phyloP scores from a whole-genome alignment of 2,329 filamentous ascomycete genomes.

The Fusarium drepaniforme region DNA sequence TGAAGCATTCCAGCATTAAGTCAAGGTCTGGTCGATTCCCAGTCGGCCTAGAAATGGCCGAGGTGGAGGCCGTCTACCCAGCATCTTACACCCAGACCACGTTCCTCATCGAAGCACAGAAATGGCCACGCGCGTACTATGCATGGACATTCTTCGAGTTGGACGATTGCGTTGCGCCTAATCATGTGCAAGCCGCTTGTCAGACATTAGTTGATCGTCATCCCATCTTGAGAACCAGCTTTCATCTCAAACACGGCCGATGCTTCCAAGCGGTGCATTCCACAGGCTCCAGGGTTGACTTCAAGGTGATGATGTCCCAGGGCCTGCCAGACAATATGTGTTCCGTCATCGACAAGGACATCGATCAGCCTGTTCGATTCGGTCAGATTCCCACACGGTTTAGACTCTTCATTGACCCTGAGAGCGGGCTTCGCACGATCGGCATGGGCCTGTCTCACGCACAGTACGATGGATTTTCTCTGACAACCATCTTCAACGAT shows the following conservation, averaged over 20 bases:
- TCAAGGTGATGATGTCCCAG: background rate
- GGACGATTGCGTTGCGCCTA: background rate
- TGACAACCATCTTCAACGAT: background rate
- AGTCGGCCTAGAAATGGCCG: background rate
- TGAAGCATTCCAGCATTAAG: background rate
- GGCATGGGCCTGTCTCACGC: background rate
- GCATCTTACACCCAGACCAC: background rate
- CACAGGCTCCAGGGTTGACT: background rate
- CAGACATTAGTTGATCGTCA: background rate
- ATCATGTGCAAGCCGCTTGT: background rate
- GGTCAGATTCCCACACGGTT: background rate
- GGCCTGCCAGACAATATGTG: background rate
- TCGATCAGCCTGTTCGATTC: background rate
- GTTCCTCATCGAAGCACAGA: background rate
- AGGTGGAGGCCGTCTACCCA: background rate
- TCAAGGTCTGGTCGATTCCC: background rate
- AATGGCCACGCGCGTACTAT: background rate
- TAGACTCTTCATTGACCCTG: background rate
- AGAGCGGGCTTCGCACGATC: background rate
- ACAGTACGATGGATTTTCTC: background rate
- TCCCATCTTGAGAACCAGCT: background rate
- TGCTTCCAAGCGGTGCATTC: background rate
- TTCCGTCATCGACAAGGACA: background rate
- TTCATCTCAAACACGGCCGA: background rate
- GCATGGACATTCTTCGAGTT: background rate